phyloP scores from a whole-genome alignment of 139 green algal genomes.

The Ettlia oleoabundans region DNA sequence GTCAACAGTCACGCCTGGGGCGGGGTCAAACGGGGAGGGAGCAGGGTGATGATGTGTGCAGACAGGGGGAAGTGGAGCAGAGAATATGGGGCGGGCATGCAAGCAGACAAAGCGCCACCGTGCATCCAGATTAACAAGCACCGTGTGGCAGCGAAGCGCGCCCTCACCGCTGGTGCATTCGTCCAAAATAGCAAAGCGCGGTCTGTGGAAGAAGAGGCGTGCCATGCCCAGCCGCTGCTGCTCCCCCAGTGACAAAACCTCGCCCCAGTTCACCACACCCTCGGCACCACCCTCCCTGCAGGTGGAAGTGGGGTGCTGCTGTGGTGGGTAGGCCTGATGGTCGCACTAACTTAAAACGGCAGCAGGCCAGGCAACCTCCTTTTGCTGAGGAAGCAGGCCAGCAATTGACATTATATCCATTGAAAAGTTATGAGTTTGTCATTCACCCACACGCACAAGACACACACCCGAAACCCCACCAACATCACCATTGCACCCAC shows the following conservation, averaged over 20 bases:
- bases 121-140: not conserved
- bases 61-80: too few relatives aligned
- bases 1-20: constrained; percentile 68
- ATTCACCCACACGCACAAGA: not conserved
- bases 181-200: constrained; percentile 80
- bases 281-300: constrained; percentile 15
- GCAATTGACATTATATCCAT: too few relatives aligned
- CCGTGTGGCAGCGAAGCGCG: not conserved
- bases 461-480: not conserved
- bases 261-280: constrained; percentile 59
- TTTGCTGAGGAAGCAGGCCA: not conserved
- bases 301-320: not conserved
- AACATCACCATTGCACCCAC: not conserved
- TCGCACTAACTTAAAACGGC: not conserved
- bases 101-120: too few relatives aligned
- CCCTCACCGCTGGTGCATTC: constrained; percentile 71
- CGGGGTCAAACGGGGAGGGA: not conserved
- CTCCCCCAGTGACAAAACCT: constrained; percentile 70
- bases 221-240: constrained; percentile 83
- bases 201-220: constrained; percentile 78
- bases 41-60: not conserved
- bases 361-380: not conserved
- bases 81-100: too few relatives aligned
- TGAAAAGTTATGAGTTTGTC: too few relatives aligned
- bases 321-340: not conserved